Base-by-base conservation (phyloP, 495 filamentous ascomycete genomes). In the Cryomyces minteri region DNA sequence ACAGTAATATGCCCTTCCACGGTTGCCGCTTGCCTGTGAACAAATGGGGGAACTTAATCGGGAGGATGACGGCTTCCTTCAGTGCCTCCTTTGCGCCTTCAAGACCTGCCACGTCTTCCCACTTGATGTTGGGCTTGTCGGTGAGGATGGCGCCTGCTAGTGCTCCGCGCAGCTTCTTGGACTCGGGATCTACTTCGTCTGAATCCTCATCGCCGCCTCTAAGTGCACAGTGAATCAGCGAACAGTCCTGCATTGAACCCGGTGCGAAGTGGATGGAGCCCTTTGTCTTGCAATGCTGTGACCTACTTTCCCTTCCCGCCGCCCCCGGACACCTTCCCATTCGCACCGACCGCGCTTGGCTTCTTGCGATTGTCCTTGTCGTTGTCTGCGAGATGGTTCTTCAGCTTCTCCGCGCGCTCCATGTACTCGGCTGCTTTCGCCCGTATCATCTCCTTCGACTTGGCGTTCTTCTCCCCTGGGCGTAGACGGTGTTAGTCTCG, bases 51-150 rank as follows among this genome's bases (percentile, higher is more conserved):
- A 98, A 98, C 65, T 94, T 96, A 58, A 96, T 96, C 12, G 90
- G 90, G 54, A 98, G 61, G 55, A 98, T 80, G 33, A 98, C 92
- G 2, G 90, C 90, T 67, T 98, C 90, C 62, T 98, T 98, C 53
- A 98, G 65, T 31, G 92, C 87, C 58, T 98, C 92, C 67, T 98
- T 98, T 40, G 90, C 90, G 32, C 72, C 76, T 57, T 98, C 90
- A 31, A 98, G 62, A 56, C 90, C 90, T n/a, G 92, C 90, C 37
- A 98, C 92, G 63, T 96, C 92, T 56, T 98, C 90, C 90, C 90
- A 98, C 54, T 78, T 79, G 33, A 98, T 68, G 55, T 98, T 94
- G 18, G 92, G 90, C 61, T 94, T 84, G 56, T 98, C 90, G 46
- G 84, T 79, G 54, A 98, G 59, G 41, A 98, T 95, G 33, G 92